These are phyloP conservation scores for Podaxis sp. DNA, from an alignment of 768 basidiomycete genomes.

Conservation along the genomic window DNA sequence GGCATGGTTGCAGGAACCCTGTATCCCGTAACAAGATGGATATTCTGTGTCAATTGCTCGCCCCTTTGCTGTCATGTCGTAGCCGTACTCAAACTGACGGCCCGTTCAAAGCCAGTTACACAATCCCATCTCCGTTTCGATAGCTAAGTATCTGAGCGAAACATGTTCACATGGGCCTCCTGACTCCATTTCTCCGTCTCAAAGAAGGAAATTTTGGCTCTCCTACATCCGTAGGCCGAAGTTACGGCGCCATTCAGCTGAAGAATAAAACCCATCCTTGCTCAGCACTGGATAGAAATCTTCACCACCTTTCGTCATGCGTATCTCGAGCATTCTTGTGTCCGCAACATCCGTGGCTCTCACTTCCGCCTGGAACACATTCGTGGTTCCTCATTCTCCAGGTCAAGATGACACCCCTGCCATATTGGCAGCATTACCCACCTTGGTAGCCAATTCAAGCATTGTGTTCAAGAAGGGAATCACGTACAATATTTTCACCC, in stretches of 20 bases:
- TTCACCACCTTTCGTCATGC: background rate
- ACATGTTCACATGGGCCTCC: background rate
- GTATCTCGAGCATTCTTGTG: background rate
- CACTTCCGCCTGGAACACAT: slow-evolving; percentile 45
- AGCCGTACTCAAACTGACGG: too few relatives aligned
- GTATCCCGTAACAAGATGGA: too few relatives aligned
- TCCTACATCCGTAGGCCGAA: slow-evolving; percentile 1
- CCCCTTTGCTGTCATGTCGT: too few relatives aligned
- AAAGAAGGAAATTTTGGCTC: background rate
- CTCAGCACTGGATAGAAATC: background rate
- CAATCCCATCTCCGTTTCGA: too few relatives aligned
- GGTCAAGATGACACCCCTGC: slow-evolving; percentile 54
- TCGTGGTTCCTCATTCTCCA: slow-evolving; percentile 46
- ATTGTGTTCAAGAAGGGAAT: slow-evolving; percentile 57
- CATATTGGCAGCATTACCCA: slow-evolving; percentile 42
- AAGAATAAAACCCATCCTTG: background rate
- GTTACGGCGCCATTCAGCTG: background rate
- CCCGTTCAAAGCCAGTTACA: too few relatives aligned
- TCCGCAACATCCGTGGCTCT: background rate
- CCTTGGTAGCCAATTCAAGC: slow-evolving; percentile 41
- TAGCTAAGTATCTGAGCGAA: too few relatives aligned
- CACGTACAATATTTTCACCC: slow-evolving; percentile 62
- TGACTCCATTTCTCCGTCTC: background rate
- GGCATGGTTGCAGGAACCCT: too few relatives aligned
- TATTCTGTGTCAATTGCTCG: too few relatives aligned